Conservation (phyloP, 2,329 filamentous ascomycete species). For the Trichophyton schoenleinii region DNA sequence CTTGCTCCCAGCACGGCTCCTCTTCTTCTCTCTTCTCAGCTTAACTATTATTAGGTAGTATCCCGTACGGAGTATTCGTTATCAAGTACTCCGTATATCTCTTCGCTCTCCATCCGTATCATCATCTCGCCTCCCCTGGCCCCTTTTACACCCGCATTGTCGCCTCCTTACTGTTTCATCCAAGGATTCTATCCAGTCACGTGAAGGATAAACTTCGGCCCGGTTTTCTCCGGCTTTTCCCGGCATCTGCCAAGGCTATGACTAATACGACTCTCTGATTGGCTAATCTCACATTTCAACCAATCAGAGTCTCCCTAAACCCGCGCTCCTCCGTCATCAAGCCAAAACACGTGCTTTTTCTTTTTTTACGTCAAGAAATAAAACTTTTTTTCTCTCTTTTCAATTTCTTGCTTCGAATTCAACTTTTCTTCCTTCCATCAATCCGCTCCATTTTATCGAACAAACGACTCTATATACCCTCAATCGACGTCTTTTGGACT, state of each 20-base stretch:
- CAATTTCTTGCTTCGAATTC: conserved; percentile 7
- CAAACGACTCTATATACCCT: conserved; percentile 12
- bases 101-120: neutral
- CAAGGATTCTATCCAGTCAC: neutral
- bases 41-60: no score
- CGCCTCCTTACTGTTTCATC: neutral
- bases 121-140: neutral
- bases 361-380: neutral
- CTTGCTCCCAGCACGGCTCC: no score
- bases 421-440: conserved; percentile 9
- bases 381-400: neutral
- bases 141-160: no score
- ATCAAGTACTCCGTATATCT: neutral
- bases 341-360: neutral
- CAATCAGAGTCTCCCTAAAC: conserved; percentile 6
- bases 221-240: conserved; percentile 1
- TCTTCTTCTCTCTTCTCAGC: no score
- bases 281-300: neutral
- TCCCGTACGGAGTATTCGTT: no score
- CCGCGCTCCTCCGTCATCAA: neutral
- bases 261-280: conserved; percentile 6
- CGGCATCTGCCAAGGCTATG: neutral
- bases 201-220: neutral
- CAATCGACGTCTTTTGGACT: conserved; percentile 21
- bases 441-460: conserved; percentile 5